Base-by-base conservation (phyloP, 2,329 filamentous ascomycete genomes). In the Oidium heveae region DNA sequence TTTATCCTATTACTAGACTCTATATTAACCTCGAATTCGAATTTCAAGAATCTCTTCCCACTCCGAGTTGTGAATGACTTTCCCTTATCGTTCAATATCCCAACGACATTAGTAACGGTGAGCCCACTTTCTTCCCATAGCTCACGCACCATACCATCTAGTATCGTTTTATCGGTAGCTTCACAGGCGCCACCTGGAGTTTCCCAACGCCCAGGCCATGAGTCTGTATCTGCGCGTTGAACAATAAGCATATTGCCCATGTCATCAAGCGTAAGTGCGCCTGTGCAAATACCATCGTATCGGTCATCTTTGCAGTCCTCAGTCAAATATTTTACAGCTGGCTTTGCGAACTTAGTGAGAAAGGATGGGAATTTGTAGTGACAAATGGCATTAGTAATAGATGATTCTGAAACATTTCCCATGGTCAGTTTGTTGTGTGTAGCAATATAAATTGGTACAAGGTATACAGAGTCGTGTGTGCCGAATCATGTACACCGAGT, bases 181-280 rank as follows among this genome's bases (percentile, higher is more conserved):
- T 74, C 73, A 43, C 68, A 68, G 0, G 64, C 68, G n/a, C 73
- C 73, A 22, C 73, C 73, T 1, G 73, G 72, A 0, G 68, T 57
- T 56, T 75, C 73, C 73, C 73, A 75, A 4, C 58, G 62, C 55
- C 67, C 61, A 2, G 72, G 71, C 49, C 49, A 39, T 53, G 34
- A 49, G 37, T 59, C 56, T 1, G 53, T 52, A 5, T 54, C 3
- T 1, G 57, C 53, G 22, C 58, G 58, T 52, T 55, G 54, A 15
- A 59, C 10, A 24, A 58, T 36, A 15, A 58, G 57, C 4, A 58
- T 54, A 3, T 18, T 13, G 12, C 22, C 43, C 12, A n/a, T 13
- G 22, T 47, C 15, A 18, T 47, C 43, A 22, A 9, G 22, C 22
- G 22, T 47, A 22, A 47, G 22, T n/a, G 43, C 43, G 22, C 43